A percentile compares a stretch with the other conserved stretches of the same genome.
Conservation (phyloP, 1,284 basidiomycete genomes). For the Microbotryum scabiosae region DNA sequence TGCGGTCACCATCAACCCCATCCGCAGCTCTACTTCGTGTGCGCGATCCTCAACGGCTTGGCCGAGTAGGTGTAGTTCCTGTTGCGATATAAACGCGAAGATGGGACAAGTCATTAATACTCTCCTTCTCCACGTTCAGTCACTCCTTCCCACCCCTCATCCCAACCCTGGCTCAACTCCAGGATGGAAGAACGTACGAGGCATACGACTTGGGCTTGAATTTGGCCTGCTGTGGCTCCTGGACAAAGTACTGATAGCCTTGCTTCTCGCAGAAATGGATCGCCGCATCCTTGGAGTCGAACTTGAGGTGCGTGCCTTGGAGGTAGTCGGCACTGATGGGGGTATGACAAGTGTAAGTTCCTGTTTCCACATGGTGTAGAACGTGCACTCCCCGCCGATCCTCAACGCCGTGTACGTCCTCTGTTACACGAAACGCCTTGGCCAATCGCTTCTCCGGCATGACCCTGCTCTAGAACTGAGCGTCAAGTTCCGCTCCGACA, state of each 20-base stretch:
- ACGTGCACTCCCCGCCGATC: background rate
- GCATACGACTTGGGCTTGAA: conserved; percentile 38
- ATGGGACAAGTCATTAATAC: background rate
- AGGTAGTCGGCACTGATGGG: conserved; percentile 80
- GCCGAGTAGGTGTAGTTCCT: conserved; percentile 77
- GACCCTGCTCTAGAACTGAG: background rate
- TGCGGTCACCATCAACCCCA: too few species aligned
- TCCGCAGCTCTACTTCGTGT: conserved; percentile 69
- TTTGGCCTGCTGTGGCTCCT: conserved; percentile 41
- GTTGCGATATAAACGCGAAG: background rate
- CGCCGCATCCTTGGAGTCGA: conserved; percentile 84
- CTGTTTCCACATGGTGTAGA: background rate
- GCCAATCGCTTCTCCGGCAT: background rate
- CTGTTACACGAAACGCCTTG: background rate
- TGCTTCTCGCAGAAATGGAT: conserved; percentile 90
- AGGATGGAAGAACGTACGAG: conserved; percentile 9
- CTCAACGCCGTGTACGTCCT: background rate
- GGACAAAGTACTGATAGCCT: conserved; percentile 40
- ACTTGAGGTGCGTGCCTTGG: conserved; percentile 82
- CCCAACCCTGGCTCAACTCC: conserved; percentile 41
- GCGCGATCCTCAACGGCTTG: conserved; percentile 70
- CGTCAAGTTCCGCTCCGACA: too few species aligned
- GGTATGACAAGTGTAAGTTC: background rate
- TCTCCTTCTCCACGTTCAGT: too few species aligned
- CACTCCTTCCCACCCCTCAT: conserved; percentile 19